phyloP scores from a whole-genome alignment of 108 stramenopile species.

The Skeletonema grethae region DNA sequence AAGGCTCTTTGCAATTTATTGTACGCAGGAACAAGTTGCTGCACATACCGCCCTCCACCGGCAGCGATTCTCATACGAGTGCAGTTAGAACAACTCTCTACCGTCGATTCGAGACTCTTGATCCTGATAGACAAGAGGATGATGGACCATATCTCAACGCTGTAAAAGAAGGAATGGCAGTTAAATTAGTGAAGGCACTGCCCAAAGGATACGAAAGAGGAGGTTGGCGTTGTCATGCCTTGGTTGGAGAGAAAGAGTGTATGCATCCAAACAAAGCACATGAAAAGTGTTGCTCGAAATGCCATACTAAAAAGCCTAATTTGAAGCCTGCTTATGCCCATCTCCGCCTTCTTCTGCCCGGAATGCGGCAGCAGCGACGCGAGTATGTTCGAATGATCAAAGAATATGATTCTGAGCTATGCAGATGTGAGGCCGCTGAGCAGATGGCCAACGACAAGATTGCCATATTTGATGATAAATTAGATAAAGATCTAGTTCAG shows the following conservation, averaged over 20 bases:
- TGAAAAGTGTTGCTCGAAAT: slow-evolving; percentile 7
- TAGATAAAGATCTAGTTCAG: not conserved
- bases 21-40: not conserved
- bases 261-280: slow-evolving; percentile 14
- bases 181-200: not conserved
- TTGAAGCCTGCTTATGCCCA: slow-evolving; percentile 13
- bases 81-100: not conserved
- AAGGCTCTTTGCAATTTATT: not conserved
- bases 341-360: slow-evolving; percentile 12
- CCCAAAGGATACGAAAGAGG: slow-evolving; percentile 9
- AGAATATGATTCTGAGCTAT: slow-evolving; percentile 16
- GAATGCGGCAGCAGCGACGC: slow-evolving; percentile 8
- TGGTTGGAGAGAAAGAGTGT: slow-evolving; percentile 13
- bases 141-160: not conserved
- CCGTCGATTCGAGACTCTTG: not conserved
- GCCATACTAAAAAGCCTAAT: slow-evolving; percentile 8
- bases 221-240: slow-evolving; percentile 26
- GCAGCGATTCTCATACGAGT: not conserved
- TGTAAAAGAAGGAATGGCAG: not conserved
- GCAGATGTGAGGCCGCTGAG: slow-evolving; percentile 21
- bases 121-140: not conserved
- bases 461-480: not conserved
- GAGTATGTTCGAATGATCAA: slow-evolving; percentile 19
- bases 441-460: slow-evolving; percentile 16
- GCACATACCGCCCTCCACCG: not conserved